These are phyloP conservation scores for Metarhizium brunneum DNA, from an alignment of 2,329 filamentous ascomycete species.

Conservation along the genomic window DNA sequence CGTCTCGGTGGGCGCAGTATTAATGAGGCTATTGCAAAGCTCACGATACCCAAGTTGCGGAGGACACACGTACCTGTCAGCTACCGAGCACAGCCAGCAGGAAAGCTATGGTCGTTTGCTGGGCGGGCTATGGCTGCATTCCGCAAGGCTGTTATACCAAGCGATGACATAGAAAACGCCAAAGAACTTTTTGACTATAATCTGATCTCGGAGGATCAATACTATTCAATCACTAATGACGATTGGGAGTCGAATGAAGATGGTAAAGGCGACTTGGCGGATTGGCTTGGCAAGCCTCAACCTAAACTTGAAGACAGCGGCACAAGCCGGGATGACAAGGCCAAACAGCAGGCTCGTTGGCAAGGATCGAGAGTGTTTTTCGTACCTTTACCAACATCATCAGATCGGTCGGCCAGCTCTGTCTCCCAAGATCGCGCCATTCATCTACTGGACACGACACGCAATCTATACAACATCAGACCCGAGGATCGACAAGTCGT, in stretches of 20 bases:
- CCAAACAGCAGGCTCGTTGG: background rate
- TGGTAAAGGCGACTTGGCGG: background rate
- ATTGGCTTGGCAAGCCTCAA: slow-evolving; percentile 11
- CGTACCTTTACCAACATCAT: background rate
- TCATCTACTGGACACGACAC: background rate
- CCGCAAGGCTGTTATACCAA: slow-evolving; percentile 9
- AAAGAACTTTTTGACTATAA: slow-evolving; percentile 42
- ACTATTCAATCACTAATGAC: slow-evolving; percentile 48
- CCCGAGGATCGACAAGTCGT: slow-evolving; percentile 1
- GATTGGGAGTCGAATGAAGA: slow-evolving; percentile 18
- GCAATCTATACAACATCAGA: slow-evolving; percentile 3
- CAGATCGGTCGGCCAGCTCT: background rate
- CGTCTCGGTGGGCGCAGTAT: slow-evolving; percentile 59
- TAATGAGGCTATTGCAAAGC: slow-evolving; percentile 29
- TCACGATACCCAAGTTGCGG: background rate
- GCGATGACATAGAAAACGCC: slow-evolving; percentile 38
- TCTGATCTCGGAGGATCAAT: slow-evolving; percentile 55
- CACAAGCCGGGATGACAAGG: background rate
- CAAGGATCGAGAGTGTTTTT: background rate
- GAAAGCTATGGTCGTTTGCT: background rate
- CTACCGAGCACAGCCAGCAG: slow-evolving; percentile 8
- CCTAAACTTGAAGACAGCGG: background rate
- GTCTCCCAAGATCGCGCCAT: background rate
- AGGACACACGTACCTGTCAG: slow-evolving; percentile 18
- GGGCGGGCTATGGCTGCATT: slow-evolving; percentile 8